phyloP scores from a whole-genome alignment of 805 yeast species.

The Schwanniomyces sp. region DNA sequence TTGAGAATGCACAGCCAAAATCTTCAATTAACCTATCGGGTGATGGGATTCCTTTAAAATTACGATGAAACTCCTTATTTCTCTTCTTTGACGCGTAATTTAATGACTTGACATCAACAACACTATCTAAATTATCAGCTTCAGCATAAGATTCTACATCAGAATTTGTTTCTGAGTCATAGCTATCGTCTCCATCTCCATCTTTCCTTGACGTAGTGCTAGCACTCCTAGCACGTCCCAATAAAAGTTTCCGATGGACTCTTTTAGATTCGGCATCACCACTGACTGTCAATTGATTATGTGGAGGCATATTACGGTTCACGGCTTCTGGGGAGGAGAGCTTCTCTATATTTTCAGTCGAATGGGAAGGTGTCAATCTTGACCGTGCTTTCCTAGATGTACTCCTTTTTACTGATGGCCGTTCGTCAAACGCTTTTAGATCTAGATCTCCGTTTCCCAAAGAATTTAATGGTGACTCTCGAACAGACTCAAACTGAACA shows the following conservation, averaged over 20 bases:
- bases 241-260: conserved; percentile 18
- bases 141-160: conserved; percentile 7
- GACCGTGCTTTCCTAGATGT: conserved; percentile 4
- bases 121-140: conserved; percentile 13
- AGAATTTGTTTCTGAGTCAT: conserved; percentile 7
- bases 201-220: conserved; percentile 2
- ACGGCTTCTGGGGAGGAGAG: conserved; percentile 17
- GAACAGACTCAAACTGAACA: conserved; percentile 48
- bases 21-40: conserved; percentile 60
- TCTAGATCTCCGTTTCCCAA: conserved; percentile 49
- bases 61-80: conserved; percentile 59
- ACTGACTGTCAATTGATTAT: conserved; percentile 14
- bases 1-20: conserved; percentile 62
- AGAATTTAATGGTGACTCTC: conserved; percentile 46
- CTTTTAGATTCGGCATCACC: conserved; percentile 18
- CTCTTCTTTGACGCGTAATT: conserved; percentile 47
- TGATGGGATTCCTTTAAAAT: conserved; percentile 52
- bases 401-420: not conserved
- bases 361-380: conserved; percentile 14
- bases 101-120: conserved; percentile 16
- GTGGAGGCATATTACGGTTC: conserved; percentile 12
- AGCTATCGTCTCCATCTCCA: conserved; percentile 8
- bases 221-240: conserved; percentile 7
- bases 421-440: conserved; percentile 14
- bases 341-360: conserved; percentile 16